These are phyloP conservation scores for Tolypocladium cylindrosporum DNA, from an alignment of 2,329 filamentous ascomycete genomes.

Conservation along the genomic window DNA sequence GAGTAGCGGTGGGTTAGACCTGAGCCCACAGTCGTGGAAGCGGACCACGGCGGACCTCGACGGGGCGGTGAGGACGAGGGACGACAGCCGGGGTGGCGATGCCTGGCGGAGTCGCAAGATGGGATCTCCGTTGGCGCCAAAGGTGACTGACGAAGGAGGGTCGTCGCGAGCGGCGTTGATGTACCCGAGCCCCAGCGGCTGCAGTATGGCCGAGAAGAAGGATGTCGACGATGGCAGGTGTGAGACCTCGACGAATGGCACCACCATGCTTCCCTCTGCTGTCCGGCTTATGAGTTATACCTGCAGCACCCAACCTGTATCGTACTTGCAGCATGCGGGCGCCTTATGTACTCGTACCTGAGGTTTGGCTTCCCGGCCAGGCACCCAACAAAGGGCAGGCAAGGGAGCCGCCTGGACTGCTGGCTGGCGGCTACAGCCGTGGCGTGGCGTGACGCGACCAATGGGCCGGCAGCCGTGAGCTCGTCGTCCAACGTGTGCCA, in stretches of 20 bases:
- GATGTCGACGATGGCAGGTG: slow-evolving; percentile 72
- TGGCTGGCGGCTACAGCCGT: too few species aligned
- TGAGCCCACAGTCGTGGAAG: slow-evolving; percentile 62
- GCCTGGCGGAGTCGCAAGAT: slow-evolving; percentile 36
- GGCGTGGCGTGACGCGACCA: too few species aligned
- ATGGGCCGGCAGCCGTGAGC: too few species aligned
- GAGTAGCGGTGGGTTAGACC: slow-evolving; percentile 44
- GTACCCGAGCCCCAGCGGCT: slow-evolving; percentile 68
- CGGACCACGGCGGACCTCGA: slow-evolving; percentile 55
- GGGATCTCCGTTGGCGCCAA: slow-evolving; percentile 24
- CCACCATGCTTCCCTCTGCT: slow-evolving; percentile 17
- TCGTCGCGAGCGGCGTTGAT: slow-evolving; percentile 6
- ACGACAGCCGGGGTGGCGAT: slow-evolving; percentile 28
- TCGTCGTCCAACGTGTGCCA: too few species aligned
- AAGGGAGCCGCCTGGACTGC: too few species aligned
- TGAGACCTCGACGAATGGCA: slow-evolving; percentile 54
- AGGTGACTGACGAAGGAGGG: slow-evolving; percentile 27
- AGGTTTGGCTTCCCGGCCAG: background rate
- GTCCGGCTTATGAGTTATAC: background rate
- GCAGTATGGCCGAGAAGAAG: slow-evolving; percentile 71
- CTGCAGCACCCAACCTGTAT: background rate
- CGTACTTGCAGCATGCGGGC: background rate
- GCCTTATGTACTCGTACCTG: background rate
- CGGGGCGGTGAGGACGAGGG: slow-evolving; percentile 58
- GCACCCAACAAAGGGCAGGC: too few species aligned